Percentiles rank a stretch among this genome's conserved stretches.
Conservation (phyloP, 345 rosid genomes). For the Syzygium aromaticum region DNA sequence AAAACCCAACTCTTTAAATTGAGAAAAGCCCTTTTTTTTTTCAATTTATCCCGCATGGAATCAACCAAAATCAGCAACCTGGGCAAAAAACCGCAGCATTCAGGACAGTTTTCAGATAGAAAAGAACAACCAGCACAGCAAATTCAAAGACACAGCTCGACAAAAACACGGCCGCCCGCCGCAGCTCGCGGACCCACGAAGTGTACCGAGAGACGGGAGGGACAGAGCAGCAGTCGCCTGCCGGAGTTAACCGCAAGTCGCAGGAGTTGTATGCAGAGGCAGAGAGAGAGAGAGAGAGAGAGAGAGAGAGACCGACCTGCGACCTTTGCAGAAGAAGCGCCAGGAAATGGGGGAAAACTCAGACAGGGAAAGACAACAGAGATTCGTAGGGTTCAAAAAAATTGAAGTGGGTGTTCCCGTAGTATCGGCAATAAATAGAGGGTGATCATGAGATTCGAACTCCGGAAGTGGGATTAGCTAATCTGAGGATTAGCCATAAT, state of each 20-base stretch:
- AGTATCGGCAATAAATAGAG: neutral
- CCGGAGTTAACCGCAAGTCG: neutral
- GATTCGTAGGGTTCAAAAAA: neutral
- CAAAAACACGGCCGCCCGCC: neutral
- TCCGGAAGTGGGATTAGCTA: neutral
- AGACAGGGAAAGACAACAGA: neutral
- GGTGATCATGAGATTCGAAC: neutral
- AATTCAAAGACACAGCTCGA: neutral
- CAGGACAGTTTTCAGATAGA: neutral
- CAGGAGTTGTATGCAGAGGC: neutral
- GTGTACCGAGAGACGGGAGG: neutral
- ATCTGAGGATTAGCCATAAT: neutral
- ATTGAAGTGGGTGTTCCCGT: neutral
- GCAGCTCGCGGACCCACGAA: neutral
- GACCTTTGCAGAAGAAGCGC: neutral
- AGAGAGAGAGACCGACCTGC: neutral
- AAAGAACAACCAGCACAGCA: neutral
- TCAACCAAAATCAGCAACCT: neutral
- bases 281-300: neutral
- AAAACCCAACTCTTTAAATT: neutral
- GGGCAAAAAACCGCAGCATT: neutral
- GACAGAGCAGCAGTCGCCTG: neutral
- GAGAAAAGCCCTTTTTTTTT: neutral
- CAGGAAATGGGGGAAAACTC: neutral
- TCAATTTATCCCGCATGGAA: neutral